Percentiles rank a stretch among this genome's conserved stretches.
Evolutionary conservation across 2,329 filamentous ascomycete species (phyloP).

Genomic region (Microdochium paspali): DNA sequence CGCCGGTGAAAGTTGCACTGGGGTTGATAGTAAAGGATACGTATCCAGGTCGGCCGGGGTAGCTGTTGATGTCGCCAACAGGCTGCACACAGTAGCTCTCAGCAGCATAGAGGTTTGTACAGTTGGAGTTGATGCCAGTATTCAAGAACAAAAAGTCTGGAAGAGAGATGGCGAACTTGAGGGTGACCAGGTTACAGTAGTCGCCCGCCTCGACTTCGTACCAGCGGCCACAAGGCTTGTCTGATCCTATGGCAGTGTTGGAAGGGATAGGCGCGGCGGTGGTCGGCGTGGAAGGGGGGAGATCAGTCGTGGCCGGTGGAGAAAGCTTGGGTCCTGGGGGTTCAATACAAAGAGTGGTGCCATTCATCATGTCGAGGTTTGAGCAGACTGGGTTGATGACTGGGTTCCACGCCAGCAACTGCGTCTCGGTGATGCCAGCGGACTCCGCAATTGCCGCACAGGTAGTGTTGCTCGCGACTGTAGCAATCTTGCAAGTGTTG

Average conservation of each 20-base stretch:
- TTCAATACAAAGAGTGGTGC: constrained; percentile 7
- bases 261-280: constrained; percentile 10
- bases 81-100: constrained; percentile 14
- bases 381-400: constrained; percentile 8
- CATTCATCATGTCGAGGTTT: constrained; percentile 10
- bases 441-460: constrained; percentile 7
- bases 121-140: constrained; percentile 4
- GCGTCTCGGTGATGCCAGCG: constrained; percentile 9
- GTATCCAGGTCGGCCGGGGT: constrained; percentile 2
- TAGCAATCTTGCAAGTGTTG: constrained; percentile 7
- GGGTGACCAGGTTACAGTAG: constrained; percentile 13
- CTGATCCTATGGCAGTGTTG: constrained; percentile 8
- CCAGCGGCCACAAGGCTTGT: constrained; percentile 10
- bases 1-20: constrained; percentile 3
- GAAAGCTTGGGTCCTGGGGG: not conserved
- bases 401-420: constrained; percentile 7
- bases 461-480: constrained; percentile 1
- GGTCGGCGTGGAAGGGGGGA: constrained; percentile 3
- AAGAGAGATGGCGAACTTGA: constrained; percentile 10
- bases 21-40: constrained; percentile 5
- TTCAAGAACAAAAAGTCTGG: constrained; percentile 9
- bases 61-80: constrained; percentile 13
- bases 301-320: constrained; percentile 1
- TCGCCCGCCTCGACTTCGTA: constrained; percentile 12
- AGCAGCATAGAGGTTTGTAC: constrained; percentile 10